Conservation (phyloP, 2,329 filamentous ascomycete genomes). For the Cordyceps cateniannulata region DNA sequence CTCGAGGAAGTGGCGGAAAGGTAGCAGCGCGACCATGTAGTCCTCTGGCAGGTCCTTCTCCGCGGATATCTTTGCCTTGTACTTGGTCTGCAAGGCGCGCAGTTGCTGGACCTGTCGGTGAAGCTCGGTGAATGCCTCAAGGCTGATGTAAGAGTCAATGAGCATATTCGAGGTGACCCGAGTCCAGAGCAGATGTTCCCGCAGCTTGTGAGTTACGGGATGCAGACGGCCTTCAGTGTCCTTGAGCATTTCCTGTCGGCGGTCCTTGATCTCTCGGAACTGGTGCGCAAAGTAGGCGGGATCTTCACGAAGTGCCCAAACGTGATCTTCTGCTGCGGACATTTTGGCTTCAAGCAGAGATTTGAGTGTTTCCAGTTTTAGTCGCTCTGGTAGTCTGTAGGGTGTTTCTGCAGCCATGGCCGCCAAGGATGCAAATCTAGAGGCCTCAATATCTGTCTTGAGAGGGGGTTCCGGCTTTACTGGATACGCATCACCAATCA, state of each 20-base stretch:
- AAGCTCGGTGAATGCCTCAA: slow-evolving; percentile 35
- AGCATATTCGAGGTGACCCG: slow-evolving; percentile 30
- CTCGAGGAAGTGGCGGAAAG: slow-evolving; percentile 30
- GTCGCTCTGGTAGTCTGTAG: slow-evolving; percentile 40
- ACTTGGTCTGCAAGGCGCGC: slow-evolving; percentile 25
- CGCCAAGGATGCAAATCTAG: slow-evolving; percentile 31
- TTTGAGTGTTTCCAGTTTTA: slow-evolving; percentile 40
- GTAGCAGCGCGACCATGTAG: slow-evolving; percentile 32
- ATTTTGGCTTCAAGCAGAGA: slow-evolving; percentile 36
- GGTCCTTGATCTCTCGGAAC: slow-evolving; percentile 38
- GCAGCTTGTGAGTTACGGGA: slow-evolving; percentile 15
- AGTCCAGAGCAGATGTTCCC: slow-evolving; percentile 29
- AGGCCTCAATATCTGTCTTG: slow-evolving; percentile 23
- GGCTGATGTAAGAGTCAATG: slow-evolving; percentile 24
- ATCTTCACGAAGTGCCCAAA: slow-evolving; percentile 52
- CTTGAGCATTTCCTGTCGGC: slow-evolving; percentile 37
- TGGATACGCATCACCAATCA: slow-evolving; percentile 25
- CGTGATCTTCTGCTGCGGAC: slow-evolving; percentile 43
- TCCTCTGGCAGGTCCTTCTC: slow-evolving; percentile 23
- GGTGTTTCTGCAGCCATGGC: slow-evolving; percentile 42
- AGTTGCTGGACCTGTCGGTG: slow-evolving; percentile 24
- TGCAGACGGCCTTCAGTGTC: slow-evolving; percentile 30
- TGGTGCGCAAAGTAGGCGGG: slow-evolving; percentile 46
- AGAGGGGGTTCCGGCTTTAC: slow-evolving; percentile 32
- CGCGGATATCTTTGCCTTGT: slow-evolving; percentile 25